phyloP scores from a whole-genome alignment of 2,329 filamentous ascomycete species.

The Apiospora saccharicola region DNA sequence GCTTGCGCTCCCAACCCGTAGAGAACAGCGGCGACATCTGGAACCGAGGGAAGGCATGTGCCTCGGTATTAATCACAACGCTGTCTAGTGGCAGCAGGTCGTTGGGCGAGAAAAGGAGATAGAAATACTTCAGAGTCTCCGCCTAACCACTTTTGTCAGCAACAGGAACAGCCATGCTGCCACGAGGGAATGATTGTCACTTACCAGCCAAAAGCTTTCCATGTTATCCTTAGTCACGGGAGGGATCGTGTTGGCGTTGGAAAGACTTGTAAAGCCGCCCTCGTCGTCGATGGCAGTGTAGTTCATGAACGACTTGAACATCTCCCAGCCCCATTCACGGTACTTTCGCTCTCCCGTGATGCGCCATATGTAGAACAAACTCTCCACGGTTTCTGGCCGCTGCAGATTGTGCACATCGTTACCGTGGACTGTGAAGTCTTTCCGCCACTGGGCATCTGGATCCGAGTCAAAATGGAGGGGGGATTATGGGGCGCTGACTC shows the following conservation, averaged over 20 bases:
- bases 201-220: conserved; percentile 97
- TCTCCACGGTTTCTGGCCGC: conserved; percentile 95
- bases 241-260: conserved; percentile 76
- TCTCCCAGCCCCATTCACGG: conserved; percentile 97
- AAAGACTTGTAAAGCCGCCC: conserved; percentile 83
- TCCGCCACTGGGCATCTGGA: conserved; percentile 70
- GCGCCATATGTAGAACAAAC: conserved; percentile 97
- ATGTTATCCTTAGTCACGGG: conserved; percentile 83
- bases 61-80: conserved; percentile 95
- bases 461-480: conserved; percentile 59
- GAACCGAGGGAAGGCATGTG: conserved; percentile 88
- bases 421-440: conserved; percentile 81
- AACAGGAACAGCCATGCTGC: background rate
- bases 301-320: conserved; percentile 92
- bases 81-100: conserved; percentile 85
- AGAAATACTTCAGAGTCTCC: conserved; percentile 98
- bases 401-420: conserved; percentile 93
- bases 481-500: conserved; percentile 61
- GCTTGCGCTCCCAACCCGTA: conserved; percentile 82
- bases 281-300: conserved; percentile 81
- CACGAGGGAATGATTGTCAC: conserved; percentile 43
- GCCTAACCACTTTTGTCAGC: conserved; percentile 59
- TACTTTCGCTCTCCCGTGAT: conserved; percentile 92
- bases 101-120: conserved; percentile 86
- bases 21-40: conserved; percentile 78